Conservation (phyloP, 176 grass and related monocot genomes). For the Oryza australiensis region DNA sequence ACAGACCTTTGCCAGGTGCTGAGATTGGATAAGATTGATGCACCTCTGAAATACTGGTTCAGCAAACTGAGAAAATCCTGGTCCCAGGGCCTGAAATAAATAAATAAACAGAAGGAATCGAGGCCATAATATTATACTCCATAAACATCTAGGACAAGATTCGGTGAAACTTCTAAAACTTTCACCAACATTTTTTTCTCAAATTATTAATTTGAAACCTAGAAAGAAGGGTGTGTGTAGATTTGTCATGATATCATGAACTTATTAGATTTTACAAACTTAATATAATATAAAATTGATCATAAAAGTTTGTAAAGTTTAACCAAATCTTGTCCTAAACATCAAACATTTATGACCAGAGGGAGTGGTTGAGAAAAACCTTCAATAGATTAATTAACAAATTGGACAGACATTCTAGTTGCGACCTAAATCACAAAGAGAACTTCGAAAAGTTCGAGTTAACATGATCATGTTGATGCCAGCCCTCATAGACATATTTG, state of each 20-base stretch:
- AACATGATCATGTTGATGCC: background rate
- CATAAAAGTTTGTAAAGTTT: too few relatives aligned
- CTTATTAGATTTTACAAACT: too few relatives aligned
- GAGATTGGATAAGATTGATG: conserved; percentile 80
- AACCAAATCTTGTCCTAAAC: too few relatives aligned
- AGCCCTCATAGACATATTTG: background rate
- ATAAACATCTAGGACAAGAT: too few relatives aligned
- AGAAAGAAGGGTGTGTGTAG: too few relatives aligned
- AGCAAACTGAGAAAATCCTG: conserved; percentile 93
- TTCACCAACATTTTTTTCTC: too few relatives aligned
- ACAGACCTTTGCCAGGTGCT: conserved; percentile 88
- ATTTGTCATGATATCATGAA: too few relatives aligned
- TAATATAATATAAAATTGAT: too few relatives aligned
- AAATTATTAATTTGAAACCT: too few relatives aligned
- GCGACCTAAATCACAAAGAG: background rate
- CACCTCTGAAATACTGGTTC: conserved; percentile 95
- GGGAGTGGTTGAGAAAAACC: background rate
- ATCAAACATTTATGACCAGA: too few relatives aligned
- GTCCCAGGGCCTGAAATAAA: conserved; percentile 77
- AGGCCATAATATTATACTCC: background rate
- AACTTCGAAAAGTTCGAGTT: background rate
- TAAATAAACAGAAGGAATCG: background rate
- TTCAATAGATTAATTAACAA: background rate
- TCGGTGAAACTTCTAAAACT: too few relatives aligned
- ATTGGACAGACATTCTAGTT: too few relatives aligned